Percentiles rank a stretch among this genome's conserved stretches.
Conservation (phyloP, 2,329 filamentous ascomycete species). For the Ceratocystis harringtonii region DNA sequence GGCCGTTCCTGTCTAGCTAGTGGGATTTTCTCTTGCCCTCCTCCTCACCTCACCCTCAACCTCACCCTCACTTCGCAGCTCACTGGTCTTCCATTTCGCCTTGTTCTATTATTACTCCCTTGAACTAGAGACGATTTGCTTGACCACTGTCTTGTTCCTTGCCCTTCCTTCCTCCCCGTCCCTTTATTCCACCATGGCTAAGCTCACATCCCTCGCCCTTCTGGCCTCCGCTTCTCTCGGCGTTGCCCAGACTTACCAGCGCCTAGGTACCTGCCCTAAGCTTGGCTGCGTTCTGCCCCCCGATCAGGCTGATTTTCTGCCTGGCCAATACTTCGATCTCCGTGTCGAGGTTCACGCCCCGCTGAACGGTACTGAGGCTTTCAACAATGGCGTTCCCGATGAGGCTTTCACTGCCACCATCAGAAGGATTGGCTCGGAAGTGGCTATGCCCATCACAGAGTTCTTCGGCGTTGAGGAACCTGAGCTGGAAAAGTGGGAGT, state of each 20-base stretch:
- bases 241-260: conserved; percentile 43
- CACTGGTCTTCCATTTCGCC: not conserved
- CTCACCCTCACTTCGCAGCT: not conserved
- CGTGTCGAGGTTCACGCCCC: conserved; percentile 71
- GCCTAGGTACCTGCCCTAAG: conserved; percentile 42
- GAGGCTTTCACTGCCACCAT: conserved; percentile 63
- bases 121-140: not conserved
- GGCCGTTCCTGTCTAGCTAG: not conserved
- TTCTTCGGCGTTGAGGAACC: conserved; percentile 58
- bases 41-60: not conserved
- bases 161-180: too few relatives aligned
- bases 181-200: conserved; percentile 6
- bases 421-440: conserved; percentile 41
- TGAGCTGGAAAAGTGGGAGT: conserved; percentile 64
- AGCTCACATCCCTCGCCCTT: conserved; percentile 11
- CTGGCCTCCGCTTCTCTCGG: conserved; percentile 10
- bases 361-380: conserved; percentile 68
- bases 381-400: conserved; percentile 51
- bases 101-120: not conserved
- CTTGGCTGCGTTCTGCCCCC: conserved; percentile 47
- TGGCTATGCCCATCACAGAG: conserved; percentile 39
- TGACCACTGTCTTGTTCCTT: not conserved
- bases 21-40: not conserved
- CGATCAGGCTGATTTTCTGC: conserved; percentile 62
- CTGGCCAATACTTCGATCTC: conserved; percentile 72